Evolutionary conservation across 1,284 basidiomycete genomes (phyloP), one percentile per base, ranked within the genome.

Genomic region (Mycosarcoma maydis): DNA sequence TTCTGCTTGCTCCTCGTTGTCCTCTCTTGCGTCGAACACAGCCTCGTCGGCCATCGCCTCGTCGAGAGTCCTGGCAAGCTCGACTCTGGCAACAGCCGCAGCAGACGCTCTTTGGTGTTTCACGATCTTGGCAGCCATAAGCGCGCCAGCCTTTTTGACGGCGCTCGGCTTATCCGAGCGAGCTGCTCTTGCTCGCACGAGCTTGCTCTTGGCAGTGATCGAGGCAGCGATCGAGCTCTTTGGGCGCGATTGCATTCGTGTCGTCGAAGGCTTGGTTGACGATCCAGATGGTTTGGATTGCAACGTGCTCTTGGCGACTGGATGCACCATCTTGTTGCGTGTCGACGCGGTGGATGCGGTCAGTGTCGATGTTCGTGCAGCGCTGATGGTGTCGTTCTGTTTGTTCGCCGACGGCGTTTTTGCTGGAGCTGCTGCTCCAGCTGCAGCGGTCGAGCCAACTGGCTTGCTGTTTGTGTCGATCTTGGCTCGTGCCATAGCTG

Each of bases 311-410:
- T 47, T 39, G 4, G 54, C 23, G 2, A 50, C 58, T 13, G 54
- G 17, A 10, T 53, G 58, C 7, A 62, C 56, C 23, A 68, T 38
- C 36, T 61, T 61, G 58, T 58, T 58, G 23, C 65, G 65, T n/a
- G 56, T 53, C 33, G 65, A 68, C 0, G 54, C 65, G 14, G 65
- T 68, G 13, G 58, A 44, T 14, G 65, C 65, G 9, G 54, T 61
- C 3, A 56, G 45, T 0, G 36, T 50, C 13, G 65, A 68, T 13
- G 56, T 27, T 11, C 44, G 6, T 6, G 47, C 23, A 14, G 23
- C 19, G 24, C 7, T 16, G 38, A 20, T 19, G 39, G 17, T 27
- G 42, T 52, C 38, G 32, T 11, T 47, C 43, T 6, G 27, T 6
- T 58, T 52, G 10, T 14, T 34, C 11, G 34, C 39, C 2, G 29